Percentiles rank a stretch among this genome's conserved stretches.
phyloP scores from a whole-genome alignment of 2,329 filamentous ascomycete species.

The Pezicula neosporulosa region DNA sequence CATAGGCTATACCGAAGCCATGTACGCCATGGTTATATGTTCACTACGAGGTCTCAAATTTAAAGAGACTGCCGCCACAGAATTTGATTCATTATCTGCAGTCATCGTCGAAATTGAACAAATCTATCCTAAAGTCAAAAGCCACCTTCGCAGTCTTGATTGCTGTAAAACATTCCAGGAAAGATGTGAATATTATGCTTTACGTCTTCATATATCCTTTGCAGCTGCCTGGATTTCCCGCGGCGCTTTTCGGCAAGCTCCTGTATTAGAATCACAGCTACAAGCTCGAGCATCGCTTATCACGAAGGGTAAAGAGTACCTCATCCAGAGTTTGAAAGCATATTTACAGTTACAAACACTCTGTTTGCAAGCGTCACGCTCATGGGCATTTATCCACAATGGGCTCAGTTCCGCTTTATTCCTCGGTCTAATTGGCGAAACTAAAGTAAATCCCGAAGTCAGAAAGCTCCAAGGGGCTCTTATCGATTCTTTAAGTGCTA shows the following conservation, averaged over 20 bases:
- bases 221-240: conserved; percentile 60
- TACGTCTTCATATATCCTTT: conserved; percentile 58
- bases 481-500: conserved; percentile 45
- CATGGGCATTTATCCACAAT: conserved; percentile 63
- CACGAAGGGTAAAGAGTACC: conserved; percentile 47
- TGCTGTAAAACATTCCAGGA: conserved; percentile 58
- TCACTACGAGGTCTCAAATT: conserved; percentile 37
- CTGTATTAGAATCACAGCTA: conserved; percentile 42
- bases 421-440: conserved; percentile 56
- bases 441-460: conserved; percentile 55
- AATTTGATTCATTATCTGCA: background rate
- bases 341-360: conserved; percentile 63
- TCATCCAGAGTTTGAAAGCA: conserved; percentile 44
- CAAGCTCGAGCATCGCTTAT: conserved; percentile 38
- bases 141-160: background rate
- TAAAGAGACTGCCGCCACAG: conserved; percentile 5
- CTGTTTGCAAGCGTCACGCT: conserved; percentile 58
- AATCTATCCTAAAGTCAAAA: background rate
- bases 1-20: conserved; percentile 52
- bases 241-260: conserved; percentile 38
- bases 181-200: conserved; percentile 56
- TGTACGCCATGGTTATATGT: conserved; percentile 57
- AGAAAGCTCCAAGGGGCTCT: conserved; percentile 58
- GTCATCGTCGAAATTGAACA: background rate
- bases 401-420: conserved; percentile 59